A percentile compares a stretch with the other conserved stretches of the same genome.
These are phyloP conservation scores for Polyplosphaeria fusca DNA, from an alignment of 495 filamentous ascomycete species.

Conservation along the genomic window DNA sequence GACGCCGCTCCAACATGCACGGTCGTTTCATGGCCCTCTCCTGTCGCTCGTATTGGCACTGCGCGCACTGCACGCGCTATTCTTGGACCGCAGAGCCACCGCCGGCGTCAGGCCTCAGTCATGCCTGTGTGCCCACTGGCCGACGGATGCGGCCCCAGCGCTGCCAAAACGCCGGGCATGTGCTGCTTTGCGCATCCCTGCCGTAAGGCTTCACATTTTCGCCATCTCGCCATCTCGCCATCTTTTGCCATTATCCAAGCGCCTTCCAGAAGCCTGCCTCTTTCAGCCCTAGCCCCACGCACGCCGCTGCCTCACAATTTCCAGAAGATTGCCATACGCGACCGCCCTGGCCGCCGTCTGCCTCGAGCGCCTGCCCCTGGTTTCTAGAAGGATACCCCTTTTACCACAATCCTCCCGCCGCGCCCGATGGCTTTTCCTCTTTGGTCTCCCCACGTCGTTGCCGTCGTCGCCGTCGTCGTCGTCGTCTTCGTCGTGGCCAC, in stretches of 20 bases:
- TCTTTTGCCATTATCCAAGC: conserved; percentile 33
- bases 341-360: conserved; percentile 12
- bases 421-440: too few species aligned
- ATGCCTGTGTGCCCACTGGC: conserved; percentile 20
- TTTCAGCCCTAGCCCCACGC: conserved; percentile 19
- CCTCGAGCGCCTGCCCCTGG: conserved; percentile 20
- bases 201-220: conserved; percentile 27
- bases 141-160: conserved; percentile 19
- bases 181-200: conserved; percentile 19
- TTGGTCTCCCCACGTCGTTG: too few species aligned
- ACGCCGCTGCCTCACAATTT: conserved; percentile 24
- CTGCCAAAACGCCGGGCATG: conserved; percentile 6
- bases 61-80: too few species aligned
- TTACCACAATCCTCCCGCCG: not conserved
- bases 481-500: conserved; percentile 11
- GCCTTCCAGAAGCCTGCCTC: conserved; percentile 30
- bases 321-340: conserved; percentile 32
- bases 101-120: conserved; percentile 21
- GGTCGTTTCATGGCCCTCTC: conserved; percentile 25
- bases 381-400: conserved; percentile 30
- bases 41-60: conserved; percentile 6
- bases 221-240: too few species aligned
- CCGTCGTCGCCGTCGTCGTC: not conserved
- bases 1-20: conserved; percentile 30
- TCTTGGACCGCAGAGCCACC: conserved; percentile 20